A percentile compares a stretch with the other conserved stretches of the same genome.
phyloP scores from a whole-genome alignment of 2,329 filamentous ascomycete genomes.

The Mycosphaerella sp. region DNA sequence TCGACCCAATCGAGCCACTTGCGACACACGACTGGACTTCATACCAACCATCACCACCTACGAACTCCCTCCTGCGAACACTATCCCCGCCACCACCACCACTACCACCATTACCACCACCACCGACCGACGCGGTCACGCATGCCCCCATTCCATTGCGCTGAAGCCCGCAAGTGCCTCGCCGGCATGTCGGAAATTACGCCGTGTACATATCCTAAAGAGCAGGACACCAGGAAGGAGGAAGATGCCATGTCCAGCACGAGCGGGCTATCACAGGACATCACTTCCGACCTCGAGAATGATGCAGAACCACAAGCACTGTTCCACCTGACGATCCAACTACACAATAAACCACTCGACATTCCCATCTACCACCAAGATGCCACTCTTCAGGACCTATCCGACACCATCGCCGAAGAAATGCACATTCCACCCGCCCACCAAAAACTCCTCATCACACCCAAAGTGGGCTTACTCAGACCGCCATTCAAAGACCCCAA shows the following conservation, averaged over 20 bases:
- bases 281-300: conserved; percentile 15
- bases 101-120: neutral
- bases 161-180: conserved; percentile 14
- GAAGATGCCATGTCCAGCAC: conserved; percentile 7
- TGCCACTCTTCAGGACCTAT: conserved; percentile 54
- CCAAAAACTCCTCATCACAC: conserved; percentile 61
- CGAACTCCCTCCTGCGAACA: too few species aligned
- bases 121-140: neutral
- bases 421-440: conserved; percentile 57
- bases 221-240: neutral
- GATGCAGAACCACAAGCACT: conserved; percentile 18
- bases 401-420: conserved; percentile 48
- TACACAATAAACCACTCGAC: conserved; percentile 48
- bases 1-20: too few species aligned
- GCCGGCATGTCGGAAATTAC: conserved; percentile 9
- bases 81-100: too few species aligned
- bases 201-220: conserved; percentile 11
- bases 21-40: too few species aligned
- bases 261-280: conserved; percentile 13
- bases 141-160: conserved; percentile 9
- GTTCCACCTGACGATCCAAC: conserved; percentile 46
- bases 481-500: conserved; percentile 56
- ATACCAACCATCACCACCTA: too few species aligned
- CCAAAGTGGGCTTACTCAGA: conserved; percentile 60
- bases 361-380: conserved; percentile 42